These are phyloP conservation scores for Aspergillus sp. DNA, from an alignment of 2,329 filamentous ascomycete genomes.

Conservation along the genomic window DNA sequence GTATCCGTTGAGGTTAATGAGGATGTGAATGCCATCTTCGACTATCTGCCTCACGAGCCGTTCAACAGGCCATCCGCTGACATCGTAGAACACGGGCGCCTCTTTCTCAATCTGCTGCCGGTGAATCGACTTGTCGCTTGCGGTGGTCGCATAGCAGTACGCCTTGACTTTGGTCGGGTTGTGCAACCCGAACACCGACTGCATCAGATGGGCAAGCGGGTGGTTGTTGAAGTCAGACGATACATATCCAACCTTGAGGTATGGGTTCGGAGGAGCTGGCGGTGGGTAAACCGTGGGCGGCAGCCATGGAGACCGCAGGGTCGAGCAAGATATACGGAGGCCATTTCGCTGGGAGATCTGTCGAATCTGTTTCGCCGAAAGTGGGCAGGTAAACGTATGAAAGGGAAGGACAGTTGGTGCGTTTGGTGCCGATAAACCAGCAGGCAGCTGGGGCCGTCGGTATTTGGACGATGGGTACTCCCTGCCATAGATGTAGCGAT, in stretches of 20 bases:
- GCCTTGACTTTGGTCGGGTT: conserved; percentile 71
- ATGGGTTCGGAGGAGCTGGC: conserved; percentile 75
- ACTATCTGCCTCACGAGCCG: conserved; percentile 83
- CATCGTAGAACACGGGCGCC: conserved; percentile 86
- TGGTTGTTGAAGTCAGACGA: conserved; percentile 99
- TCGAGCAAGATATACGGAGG: conserved; percentile 86
- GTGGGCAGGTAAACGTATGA: conserved; percentile 93
- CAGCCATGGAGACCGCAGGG: conserved; percentile 83
- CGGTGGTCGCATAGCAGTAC: conserved; percentile 93
- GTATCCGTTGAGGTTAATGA: conserved; percentile 98
- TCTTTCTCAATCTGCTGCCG: conserved; percentile 91
- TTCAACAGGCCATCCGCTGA: conserved; percentile 82
- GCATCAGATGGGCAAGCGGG: conserved; percentile 94
- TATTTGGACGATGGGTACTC: conserved; percentile 63
- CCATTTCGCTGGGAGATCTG: conserved; percentile 95
- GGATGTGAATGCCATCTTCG: conserved; percentile 83
- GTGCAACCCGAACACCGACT: conserved; percentile 95
- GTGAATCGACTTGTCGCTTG: conserved; percentile 84
- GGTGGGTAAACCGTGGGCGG: conserved; percentile 79
- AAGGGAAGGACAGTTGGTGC: conserved; percentile 95
- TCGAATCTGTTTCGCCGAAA: conserved; percentile 87
- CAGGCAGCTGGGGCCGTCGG: conserved; percentile 70
- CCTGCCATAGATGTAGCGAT: conserved; percentile 66
- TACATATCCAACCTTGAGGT: conserved; percentile 90
- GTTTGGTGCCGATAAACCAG: conserved; percentile 72